Percentiles rank a stretch among this genome's conserved stretches.
Evolutionary conservation across 352 stramenopile genomes (phyloP).

Genomic region (Halophytophthora batemanensis): DNA sequence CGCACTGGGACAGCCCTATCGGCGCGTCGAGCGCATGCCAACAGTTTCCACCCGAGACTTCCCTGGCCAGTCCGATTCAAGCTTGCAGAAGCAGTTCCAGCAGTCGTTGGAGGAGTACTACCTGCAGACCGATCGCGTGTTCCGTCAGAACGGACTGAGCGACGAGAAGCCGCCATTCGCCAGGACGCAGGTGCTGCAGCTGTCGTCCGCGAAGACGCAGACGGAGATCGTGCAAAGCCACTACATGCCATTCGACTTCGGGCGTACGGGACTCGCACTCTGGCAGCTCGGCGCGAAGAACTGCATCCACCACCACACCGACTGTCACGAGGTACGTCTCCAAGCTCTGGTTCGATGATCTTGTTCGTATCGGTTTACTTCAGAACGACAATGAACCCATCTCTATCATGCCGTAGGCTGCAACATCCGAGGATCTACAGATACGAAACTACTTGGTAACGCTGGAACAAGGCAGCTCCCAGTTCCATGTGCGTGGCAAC

Average conservation of each 20-base stretch:
- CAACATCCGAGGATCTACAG: neutral
- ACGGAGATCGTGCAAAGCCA: neutral
- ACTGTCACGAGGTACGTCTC: neutral
- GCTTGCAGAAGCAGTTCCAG: neutral
- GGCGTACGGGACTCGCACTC: neutral
- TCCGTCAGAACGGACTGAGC: neutral
- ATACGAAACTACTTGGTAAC: neutral
- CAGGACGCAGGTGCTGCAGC: neutral
- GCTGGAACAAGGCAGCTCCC: neutral
- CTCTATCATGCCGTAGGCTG: neutral
- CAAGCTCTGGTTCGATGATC: neutral
- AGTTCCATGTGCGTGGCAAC: neutral
- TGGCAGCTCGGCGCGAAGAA: neutral
- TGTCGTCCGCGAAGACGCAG: conserved; percentile 1
- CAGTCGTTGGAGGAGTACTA: neutral
- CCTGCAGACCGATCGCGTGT: conserved; percentile 1
- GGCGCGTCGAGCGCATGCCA: neutral
- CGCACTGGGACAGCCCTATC: neutral
- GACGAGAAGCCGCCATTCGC: neutral
- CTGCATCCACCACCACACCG: neutral
- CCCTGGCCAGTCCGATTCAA: neutral
- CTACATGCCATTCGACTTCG: neutral
- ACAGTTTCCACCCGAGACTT: neutral
- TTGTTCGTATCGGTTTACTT: neutral
- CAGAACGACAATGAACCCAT: neutral